phyloP scores from a whole-genome alignment of 176 grass and related monocot genomes.

The Eleusine coracana region DNA sequence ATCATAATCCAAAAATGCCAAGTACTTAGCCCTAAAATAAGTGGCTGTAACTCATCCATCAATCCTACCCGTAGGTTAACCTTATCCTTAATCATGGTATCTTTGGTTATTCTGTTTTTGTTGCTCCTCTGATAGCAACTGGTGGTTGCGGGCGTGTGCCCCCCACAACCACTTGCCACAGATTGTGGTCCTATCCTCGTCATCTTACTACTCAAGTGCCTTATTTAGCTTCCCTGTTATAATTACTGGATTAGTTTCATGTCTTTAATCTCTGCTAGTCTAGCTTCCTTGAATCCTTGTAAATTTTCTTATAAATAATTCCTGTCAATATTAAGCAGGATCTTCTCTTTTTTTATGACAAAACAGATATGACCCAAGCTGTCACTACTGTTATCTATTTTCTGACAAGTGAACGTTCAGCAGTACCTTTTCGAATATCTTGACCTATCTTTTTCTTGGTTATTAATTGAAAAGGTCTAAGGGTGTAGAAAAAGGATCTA shows the following conservation, averaged over 20 bases:
- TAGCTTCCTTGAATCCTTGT: neutral
- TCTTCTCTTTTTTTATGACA: conserved; percentile 21
- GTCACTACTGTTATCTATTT: conserved; percentile 38
- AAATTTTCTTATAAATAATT: conserved; percentile 21
- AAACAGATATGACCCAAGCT: conserved; percentile 30
- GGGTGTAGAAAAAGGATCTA: conserved; percentile 1
- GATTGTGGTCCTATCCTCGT: conserved; percentile 39
- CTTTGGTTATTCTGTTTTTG: conserved; percentile 47
- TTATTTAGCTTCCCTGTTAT: neutral
- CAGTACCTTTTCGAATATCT: conserved; percentile 27
- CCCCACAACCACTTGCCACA: conserved; percentile 54
- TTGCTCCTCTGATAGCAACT: conserved; percentile 46
- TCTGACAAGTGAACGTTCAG: conserved; percentile 8
- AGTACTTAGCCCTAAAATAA: conserved; percentile 36
- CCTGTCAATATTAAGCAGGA: neutral
- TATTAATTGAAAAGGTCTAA: neutral
- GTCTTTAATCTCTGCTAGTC: neutral
- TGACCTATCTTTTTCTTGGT: conserved; percentile 33
- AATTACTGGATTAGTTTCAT: conserved; percentile 15
- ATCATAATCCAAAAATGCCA: conserved; percentile 3
- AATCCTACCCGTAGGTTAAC: conserved; percentile 46
- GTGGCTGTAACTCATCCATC: conserved; percentile 44
- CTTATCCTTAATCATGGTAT: conserved; percentile 50
- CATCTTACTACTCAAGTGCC: conserved; percentile 36
- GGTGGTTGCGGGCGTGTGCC: conserved; percentile 51